Conservation (phyloP, 2,329 filamentous ascomycete genomes). For the Daldinia sp. region DNA sequence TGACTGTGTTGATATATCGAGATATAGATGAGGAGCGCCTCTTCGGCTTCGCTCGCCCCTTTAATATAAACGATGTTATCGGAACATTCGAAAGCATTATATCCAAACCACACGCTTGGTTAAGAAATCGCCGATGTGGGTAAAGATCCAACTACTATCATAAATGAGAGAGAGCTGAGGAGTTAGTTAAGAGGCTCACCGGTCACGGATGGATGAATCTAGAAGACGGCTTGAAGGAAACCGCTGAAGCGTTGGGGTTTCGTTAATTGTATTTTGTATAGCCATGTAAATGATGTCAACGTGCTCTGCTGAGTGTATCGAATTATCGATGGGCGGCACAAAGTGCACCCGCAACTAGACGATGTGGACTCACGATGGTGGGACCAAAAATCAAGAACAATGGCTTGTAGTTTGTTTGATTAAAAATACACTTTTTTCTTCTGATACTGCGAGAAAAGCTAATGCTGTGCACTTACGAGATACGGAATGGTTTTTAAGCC, state of each 20-base stretch:
- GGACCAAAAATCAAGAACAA: neutral
- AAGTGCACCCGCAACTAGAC: neutral
- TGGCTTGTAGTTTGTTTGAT: too few species aligned
- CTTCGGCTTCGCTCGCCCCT: constrained; percentile 60
- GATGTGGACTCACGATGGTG: neutral
- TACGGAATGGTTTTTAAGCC: neutral
- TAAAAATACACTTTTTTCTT: neutral
- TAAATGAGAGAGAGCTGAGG: constrained; percentile 31
- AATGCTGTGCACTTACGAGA: neutral
- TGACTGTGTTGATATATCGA: constrained; percentile 58
- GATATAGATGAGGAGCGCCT: constrained; percentile 59
- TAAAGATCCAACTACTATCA: constrained; percentile 26
- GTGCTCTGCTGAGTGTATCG: neutral
- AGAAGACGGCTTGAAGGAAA: constrained; percentile 27
- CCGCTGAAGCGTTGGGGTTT: constrained; percentile 1
- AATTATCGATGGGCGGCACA: neutral
- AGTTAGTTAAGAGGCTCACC: constrained; percentile 35
- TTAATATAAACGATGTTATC: constrained; percentile 55
- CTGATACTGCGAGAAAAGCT: too few species aligned
- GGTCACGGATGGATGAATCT: constrained; percentile 37
- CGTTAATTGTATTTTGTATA: neutral
- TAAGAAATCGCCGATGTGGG: constrained; percentile 22
- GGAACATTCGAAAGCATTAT: constrained; percentile 37
- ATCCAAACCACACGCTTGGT: constrained; percentile 32
- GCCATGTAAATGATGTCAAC: neutral